Evolutionary conservation across 2,329 filamentous ascomycete genomes (phyloP).

Genomic region (Fusarium papillatum): DNA sequence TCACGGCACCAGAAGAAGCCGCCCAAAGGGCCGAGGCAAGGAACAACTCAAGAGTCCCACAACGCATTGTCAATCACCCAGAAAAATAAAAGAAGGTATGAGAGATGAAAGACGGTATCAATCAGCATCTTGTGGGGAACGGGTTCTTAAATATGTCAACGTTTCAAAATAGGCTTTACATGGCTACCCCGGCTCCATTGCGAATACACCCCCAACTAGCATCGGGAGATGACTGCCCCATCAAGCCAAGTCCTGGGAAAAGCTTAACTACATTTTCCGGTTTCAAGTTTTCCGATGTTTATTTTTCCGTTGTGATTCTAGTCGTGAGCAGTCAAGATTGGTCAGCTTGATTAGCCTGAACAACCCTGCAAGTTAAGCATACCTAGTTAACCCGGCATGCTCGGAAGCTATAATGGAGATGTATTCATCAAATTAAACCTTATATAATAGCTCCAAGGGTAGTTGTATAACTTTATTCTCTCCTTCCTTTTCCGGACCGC

Average conservation of each 20-base stretch:
- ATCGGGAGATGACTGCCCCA: not conserved
- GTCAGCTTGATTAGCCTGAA: not conserved
- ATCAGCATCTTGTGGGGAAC: not conserved
- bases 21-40: constrained; percentile 16
- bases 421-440: too few species aligned
- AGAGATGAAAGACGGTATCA: not conserved
- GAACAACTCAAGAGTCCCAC: not conserved
- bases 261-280: not conserved
- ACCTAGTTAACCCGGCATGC: not conserved
- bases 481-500: too few species aligned
- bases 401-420: not conserved
- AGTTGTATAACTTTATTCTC: too few species aligned
- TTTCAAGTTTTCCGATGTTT: not conserved
- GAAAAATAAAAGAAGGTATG: not conserved
- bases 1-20: constrained; percentile 20
- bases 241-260: not conserved
- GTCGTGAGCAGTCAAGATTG: not conserved
- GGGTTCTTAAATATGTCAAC: not conserved
- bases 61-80: not conserved
- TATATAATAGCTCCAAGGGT: too few species aligned
- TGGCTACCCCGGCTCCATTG: not conserved
- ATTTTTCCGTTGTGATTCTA: not conserved
- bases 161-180: not conserved
- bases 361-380: not conserved
- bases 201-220: not conserved